Evolutionary conservation across 2,329 filamentous ascomycete species (phyloP), one percentile per base, ranked within the genome.

Genomic region (Ramularia collo-cygni): DNA sequence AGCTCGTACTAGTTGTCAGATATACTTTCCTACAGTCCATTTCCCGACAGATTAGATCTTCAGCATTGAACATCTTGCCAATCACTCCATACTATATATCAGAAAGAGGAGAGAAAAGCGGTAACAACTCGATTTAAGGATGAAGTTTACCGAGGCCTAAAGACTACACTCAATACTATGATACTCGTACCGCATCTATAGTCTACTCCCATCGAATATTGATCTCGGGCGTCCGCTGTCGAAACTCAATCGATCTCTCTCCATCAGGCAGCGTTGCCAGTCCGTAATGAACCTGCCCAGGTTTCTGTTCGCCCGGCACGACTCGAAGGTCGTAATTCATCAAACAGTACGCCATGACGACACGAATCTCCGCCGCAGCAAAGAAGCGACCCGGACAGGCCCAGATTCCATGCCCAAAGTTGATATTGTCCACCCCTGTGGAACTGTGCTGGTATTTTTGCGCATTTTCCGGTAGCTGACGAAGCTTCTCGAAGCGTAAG

Each of bases 391-490:
- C 28, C 3, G 28, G 28, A 16, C 28, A 31, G 14, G 28, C 28
- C 28, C 28, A 31, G 28, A 31, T 31, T 8, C 28, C 28, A 13
- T 31, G 28, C 13, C 28, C 28, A 31, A 31, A 31, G 28, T 31
- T 31, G 28, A 31, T 31, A 13, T 31, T 31, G 28, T 31, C 28
- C 10, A 16, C 14, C 13, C 28, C 28, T 9, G 28, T 31, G 10
- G 13, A 14, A 16, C 10, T n/a, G 28, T 31, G 28, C 16, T 31
- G 28, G 13, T 31, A 31, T 16, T 31, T 31, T 8, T 14, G 28
- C 13, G 9, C 28, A 31, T 31, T 8, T 31, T 13, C 28, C 8
- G 28, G 28, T 13, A 31, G 12, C 13, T 31, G 13, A 13, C 28
- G 28, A 31, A 31, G 28, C 28, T 31, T 31, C 14, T 9, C 13